Percentiles rank a stretch among this genome's conserved stretches.
Evolutionary conservation across 306 rosid genomes (phyloP).

Genomic region (Castanea mollissima): DNA sequence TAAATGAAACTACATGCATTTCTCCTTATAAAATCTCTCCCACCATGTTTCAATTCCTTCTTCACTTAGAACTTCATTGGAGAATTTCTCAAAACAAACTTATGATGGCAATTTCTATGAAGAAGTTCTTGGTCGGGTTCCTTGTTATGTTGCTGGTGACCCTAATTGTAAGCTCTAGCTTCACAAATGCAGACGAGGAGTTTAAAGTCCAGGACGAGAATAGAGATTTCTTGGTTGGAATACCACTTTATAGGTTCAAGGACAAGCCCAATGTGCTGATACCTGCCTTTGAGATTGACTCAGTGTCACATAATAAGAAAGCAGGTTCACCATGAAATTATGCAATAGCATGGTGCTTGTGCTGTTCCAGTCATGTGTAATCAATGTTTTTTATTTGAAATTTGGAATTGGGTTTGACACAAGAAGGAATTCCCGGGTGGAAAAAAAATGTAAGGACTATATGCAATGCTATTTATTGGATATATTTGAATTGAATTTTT

Average conservation of each 20-base stretch:
- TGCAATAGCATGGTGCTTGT: background rate
- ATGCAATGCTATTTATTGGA: background rate
- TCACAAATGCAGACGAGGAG: background rate
- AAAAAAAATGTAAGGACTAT: background rate
- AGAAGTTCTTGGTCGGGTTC: background rate
- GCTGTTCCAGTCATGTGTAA: background rate
- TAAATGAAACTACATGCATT: background rate
- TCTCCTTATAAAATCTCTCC: background rate
- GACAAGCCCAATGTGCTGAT: constrained; percentile 8
- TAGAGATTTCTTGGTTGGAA: constrained; percentile 11
- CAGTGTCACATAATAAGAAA: background rate
- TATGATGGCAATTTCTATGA: background rate
- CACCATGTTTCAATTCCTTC: background rate
- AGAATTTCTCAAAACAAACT: background rate
- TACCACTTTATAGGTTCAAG: constrained; percentile 32
- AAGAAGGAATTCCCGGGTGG: background rate
- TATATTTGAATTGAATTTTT: too few species aligned
- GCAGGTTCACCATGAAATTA: background rate
- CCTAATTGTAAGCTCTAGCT: background rate
- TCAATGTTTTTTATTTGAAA: background rate
- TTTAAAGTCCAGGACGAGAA: too few species aligned
- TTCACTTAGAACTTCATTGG: background rate
- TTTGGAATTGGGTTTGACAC: background rate
- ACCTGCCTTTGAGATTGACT: constrained; percentile 19
- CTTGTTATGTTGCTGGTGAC: background rate